Conservation (phyloP, 345 rosid genomes). For the Pistacia integerrima region DNA sequence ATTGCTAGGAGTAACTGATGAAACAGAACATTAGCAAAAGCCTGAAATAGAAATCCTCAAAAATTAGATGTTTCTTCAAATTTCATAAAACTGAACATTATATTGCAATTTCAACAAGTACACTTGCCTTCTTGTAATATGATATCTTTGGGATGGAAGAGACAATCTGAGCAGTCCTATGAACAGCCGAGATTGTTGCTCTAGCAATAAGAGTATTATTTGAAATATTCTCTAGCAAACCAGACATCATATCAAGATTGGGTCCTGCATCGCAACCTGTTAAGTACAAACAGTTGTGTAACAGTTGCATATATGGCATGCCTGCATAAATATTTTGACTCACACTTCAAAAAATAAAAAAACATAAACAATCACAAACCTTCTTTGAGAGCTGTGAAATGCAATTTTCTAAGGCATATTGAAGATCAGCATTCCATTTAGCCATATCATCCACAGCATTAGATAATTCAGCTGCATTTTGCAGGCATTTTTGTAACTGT, state of each 20-base stretch:
- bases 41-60: conserved; percentile 46
- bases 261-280: conserved; percentile 91
- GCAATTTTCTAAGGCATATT: conserved; percentile 72
- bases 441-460: conserved; percentile 1
- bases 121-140: conserved; percentile 76
- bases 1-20: conserved; percentile 82
- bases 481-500: too few relatives aligned
- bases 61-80: conserved; percentile 17
- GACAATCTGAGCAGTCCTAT: conserved; percentile 63
- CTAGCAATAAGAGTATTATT: conserved; percentile 57
- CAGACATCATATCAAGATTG: conserved; percentile 84
- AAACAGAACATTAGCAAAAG: conserved; percentile 88
- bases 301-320: too few relatives aligned
- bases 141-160: conserved; percentile 68
- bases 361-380: conserved; percentile 41
- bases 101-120: conserved; percentile 14
- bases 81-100: conserved; percentile 11
- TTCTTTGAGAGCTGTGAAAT: conserved; percentile 66
- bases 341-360: background rate
- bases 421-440: conserved; percentile 59
- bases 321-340: background rate
- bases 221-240: conserved; percentile 73
- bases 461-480: too few relatives aligned
- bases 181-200: conserved; percentile 67
- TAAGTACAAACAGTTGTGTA: conserved; percentile 17